These are phyloP conservation scores for Trichoderma cornu-damae DNA, from an alignment of 2,329 filamentous ascomycete genomes.

Conservation along the genomic window DNA sequence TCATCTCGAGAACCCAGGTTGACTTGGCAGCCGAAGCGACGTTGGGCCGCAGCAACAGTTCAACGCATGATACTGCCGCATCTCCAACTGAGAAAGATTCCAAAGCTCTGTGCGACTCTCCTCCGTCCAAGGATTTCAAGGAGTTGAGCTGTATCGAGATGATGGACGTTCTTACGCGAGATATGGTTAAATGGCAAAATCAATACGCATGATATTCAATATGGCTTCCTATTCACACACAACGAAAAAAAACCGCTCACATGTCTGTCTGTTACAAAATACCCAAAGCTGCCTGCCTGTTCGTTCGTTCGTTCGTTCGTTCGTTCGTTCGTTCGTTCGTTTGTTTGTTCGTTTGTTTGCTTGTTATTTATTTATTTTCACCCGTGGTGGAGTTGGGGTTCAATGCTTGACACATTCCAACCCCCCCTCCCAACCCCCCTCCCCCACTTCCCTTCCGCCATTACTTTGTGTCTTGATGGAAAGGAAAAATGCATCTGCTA, in stretches of 20 bases:
- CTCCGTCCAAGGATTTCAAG: conserved; percentile 56
- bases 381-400: no score
- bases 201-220: conserved; percentile 47
- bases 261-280: background rate
- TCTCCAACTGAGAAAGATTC: background rate
- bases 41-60: conserved; percentile 40
- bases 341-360: background rate
- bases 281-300: background rate
- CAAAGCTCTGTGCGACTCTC: conserved; percentile 17
- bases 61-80: conserved; percentile 25
- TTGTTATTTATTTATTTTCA: background rate
- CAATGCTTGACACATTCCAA: no score
- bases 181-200: conserved; percentile 81
- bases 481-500: background rate
- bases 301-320: background rate
- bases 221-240: background rate
- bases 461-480: no score
- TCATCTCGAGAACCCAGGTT: conserved; percentile 82
- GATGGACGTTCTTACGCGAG: conserved; percentile 80
- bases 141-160: conserved; percentile 76
- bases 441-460: no score
- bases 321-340: background rate
- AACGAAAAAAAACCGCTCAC: no score
- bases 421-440: no score
- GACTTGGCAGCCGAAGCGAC: conserved; percentile 68